Evolutionary conservation across 164 flowering plant species (phyloP).

Genomic region (Kingdonia uniflora): DNA sequence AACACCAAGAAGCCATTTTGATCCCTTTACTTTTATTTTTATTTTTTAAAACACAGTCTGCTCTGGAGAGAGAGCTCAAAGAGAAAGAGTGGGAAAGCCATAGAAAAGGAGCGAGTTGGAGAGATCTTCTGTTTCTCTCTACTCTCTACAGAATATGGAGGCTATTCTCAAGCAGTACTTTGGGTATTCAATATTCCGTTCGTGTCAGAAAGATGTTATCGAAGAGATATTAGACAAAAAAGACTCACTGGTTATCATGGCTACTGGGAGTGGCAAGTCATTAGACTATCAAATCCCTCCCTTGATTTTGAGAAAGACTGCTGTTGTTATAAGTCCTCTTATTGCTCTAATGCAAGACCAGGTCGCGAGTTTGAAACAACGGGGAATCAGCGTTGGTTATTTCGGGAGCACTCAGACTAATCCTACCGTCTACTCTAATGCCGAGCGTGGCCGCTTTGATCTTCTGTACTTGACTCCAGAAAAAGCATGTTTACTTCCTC

Average conservation of each 20-base stretch:
- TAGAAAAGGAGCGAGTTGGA: too few species aligned
- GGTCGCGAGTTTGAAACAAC: constrained; percentile 2
- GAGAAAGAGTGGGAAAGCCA: too few species aligned
- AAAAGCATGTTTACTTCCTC: background rate
- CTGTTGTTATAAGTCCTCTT: background rate
- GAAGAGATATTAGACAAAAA: background rate
- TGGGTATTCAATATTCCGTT: background rate
- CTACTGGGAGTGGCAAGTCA: constrained; percentile 1
- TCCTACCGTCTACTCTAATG: background rate
- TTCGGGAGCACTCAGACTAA: background rate
- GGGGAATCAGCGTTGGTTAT: background rate
- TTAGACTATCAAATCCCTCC: constrained; percentile 1
- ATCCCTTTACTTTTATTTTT: too few species aligned
- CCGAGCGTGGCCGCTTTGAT: background rate
- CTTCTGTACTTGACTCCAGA: background rate
- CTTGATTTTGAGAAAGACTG: background rate
- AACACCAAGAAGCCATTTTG: too few species aligned
- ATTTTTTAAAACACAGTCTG: too few species aligned
- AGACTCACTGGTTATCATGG: background rate
- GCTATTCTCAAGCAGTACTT: too few species aligned
- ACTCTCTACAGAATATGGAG: too few species aligned
- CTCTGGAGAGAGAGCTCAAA: too few species aligned
- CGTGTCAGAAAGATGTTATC: background rate
- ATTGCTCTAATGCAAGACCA: background rate
- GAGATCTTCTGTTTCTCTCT: too few species aligned